Base-by-base conservation (phyloP, 2,329 filamentous ascomycete species). In the Cladophialophora chaetospira region DNA sequence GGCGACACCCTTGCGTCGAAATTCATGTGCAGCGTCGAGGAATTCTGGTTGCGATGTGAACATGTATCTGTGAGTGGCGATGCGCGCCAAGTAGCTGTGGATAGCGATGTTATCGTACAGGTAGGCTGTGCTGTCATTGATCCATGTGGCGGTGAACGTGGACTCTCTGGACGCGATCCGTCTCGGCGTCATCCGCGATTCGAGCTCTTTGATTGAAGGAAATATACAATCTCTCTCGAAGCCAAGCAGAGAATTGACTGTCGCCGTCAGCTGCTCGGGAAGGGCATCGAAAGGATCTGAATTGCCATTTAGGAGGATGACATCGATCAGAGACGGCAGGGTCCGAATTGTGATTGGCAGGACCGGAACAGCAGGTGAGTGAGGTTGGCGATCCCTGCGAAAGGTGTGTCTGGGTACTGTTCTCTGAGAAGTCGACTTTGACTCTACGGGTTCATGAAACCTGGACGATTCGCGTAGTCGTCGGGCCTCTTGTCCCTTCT, bases 11-110 rank as follows among this genome's bases (percentile, higher is more conserved):
- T 33, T 17, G 17, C 25, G n/a, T 11, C 53, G 44, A 2, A 50
- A 50, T 10, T 35, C 15, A 21, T 33, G 25, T 23, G 45, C 45
- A 15, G 36, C 19, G 3, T 44, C 44, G 26, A 49, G 53, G 17
- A 49, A 48, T n/a, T 35, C 43, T 21, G 28, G 19, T 6, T 44
- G 26, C 2, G 26, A 19, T 10, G 53, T 55, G 45, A 50, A 13
- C 26, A 49, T 25, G 45, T 43, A 42, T 31, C 31, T 26, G 35
- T 13, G 49, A 26, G 44, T 35, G 35, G 53, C 53, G 44, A 50
- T 50, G 19, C 53, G 53, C 19, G 53, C 33, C 35, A 55, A 25
- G 25, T 55, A 55, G 53, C 45, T 55, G 35, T 55, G 36, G 21
- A 43, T 50, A 5, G 45, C 38, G n/a, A 49, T 25, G 45, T 35